These are phyloP conservation scores for Phytophthora palmivora DNA, from an alignment of 352 stramenopile genomes.

Conservation along the genomic window DNA sequence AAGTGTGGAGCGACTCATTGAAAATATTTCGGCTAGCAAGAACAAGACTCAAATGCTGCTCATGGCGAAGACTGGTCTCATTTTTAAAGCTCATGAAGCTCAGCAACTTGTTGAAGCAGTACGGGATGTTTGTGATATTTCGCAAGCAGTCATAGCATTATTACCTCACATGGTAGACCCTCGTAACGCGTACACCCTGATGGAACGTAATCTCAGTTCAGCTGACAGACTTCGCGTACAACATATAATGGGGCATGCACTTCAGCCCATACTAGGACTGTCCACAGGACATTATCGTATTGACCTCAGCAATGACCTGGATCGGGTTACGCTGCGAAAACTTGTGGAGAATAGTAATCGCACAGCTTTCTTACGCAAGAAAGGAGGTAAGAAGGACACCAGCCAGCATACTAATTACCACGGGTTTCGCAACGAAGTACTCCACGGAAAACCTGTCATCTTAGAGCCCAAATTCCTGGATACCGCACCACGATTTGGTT, in stretches of 20 bases:
- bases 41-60: slow-evolving; percentile 83
- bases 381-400: slow-evolving; percentile 69
- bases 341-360: slow-evolving; percentile 83
- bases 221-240: slow-evolving; percentile 64
- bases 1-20: slow-evolving; percentile 73
- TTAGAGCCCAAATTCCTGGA: slow-evolving; percentile 72
- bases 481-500: slow-evolving; percentile 67
- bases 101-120: slow-evolving; percentile 76
- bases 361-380: slow-evolving; percentile 76
- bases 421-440: slow-evolving; percentile 78
- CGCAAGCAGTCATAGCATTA: slow-evolving; percentile 67
- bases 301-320: slow-evolving; percentile 70
- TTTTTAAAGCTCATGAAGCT: slow-evolving; percentile 71
- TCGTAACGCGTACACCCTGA: slow-evolving; percentile 64
- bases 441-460: slow-evolving; percentile 68
- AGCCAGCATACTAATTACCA: slow-evolving; percentile 80
- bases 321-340: slow-evolving; percentile 74
- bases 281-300: slow-evolving; percentile 72
- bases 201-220: slow-evolving; percentile 68
- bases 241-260: slow-evolving; percentile 65
- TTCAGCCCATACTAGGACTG: slow-evolving; percentile 71
- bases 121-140: slow-evolving; percentile 65
- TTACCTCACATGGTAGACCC: slow-evolving; percentile 80
- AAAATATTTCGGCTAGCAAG: slow-evolving; percentile 80
- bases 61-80: slow-evolving; percentile 80